A percentile compares a stretch with the other conserved stretches of the same genome.
Conservation (phyloP, 2,329 filamentous ascomycete species). For the Eutypella sp. region DNA sequence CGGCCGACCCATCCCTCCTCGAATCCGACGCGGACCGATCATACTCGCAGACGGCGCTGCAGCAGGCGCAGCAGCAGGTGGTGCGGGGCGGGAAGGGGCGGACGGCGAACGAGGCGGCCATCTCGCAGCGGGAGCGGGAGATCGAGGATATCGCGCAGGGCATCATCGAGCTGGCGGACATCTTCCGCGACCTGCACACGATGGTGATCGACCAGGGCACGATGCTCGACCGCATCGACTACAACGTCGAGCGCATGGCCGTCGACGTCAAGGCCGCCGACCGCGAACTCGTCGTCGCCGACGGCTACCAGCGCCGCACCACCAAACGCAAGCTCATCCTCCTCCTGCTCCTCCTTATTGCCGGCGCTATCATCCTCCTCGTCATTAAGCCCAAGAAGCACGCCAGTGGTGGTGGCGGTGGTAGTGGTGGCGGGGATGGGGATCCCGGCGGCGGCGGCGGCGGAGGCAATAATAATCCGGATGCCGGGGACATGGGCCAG, state of each 20-base stretch:
- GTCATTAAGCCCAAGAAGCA: conserved; percentile 69
- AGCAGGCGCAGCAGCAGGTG: conserved; percentile 57
- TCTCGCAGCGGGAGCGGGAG: conserved; percentile 88
- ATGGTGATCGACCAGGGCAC: conserved; percentile 95
- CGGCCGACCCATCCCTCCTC: conserved; percentile 75
- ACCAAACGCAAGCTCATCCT: conserved; percentile 92
- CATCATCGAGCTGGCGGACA: conserved; percentile 93
- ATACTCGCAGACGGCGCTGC: conserved; percentile 83
- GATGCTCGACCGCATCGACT: conserved; percentile 91
- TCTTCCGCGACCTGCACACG: conserved; percentile 90
- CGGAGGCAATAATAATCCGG: not conserved
- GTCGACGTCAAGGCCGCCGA: conserved; percentile 88
- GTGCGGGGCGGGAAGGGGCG: conserved; percentile 36
- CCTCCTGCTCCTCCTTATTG: conserved; percentile 76
- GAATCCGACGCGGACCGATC: conserved; percentile 92
- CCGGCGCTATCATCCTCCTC: conserved; percentile 80
- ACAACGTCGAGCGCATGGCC: conserved; percentile 96
- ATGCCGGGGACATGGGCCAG: not conserved
- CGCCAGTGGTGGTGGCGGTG: conserved; percentile 7
- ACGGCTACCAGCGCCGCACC: conserved; percentile 80
- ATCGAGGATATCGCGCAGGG: conserved; percentile 98
- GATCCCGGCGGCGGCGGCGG: conserved; percentile 2
- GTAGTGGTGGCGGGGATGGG: conserved; percentile 3
- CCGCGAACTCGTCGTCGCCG: conserved; percentile 84
- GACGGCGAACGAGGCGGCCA: conserved; percentile 72